Base-by-base conservation (phyloP, 176 grass and related monocot genomes). In the Tillandsia leiboldiana region DNA sequence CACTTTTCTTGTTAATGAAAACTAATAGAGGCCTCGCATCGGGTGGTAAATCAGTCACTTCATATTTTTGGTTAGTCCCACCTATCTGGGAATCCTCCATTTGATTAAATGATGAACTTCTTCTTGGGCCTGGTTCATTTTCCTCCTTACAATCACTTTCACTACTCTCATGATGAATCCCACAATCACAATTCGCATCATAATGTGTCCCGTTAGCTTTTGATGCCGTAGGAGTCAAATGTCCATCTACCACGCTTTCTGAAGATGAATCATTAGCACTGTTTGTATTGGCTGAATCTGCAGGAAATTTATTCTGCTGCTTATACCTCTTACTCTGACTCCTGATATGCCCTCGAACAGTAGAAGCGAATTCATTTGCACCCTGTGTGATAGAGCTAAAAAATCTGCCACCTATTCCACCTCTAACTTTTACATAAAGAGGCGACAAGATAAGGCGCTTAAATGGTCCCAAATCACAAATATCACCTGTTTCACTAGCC, bases 211-310 rank as follows among this genome's bases (percentile, higher is more conserved):
- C 79, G 80, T 42, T 79, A 53, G 13, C 48, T 75, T 69, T 71
- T 22, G 49, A 50, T n/a, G 70, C 81, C 64, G 24, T 82, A 51
- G 58, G 20, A 67, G 65, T 18, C 57, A 69, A 74, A 24, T 15
- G 17, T 51, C 18, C 11, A 50, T 70, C 65, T 74, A 57, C 12
- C 27, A 72, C 8, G 7, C 53, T 85, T 50, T 90, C 79, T 54
- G 64, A 73, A 68, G 76, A 80, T 77, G 76, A 79, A 75, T 83
- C 79, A 77, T 77, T 70, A 2, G 71, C 63, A 70, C 69, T 83
- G 49, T 85, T 76, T 11, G 20, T 70, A 79, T 72, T 47, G 9
- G 26, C 20, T 62, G 72, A 82, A 49, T 85, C 80, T 72, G 80
- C 58, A 67, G 77, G 15, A 9, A 80, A 65, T 68, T 58, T 74